Conservation (phyloP, 805 yeast genomes). For the Pichia cabralensis region DNA sequence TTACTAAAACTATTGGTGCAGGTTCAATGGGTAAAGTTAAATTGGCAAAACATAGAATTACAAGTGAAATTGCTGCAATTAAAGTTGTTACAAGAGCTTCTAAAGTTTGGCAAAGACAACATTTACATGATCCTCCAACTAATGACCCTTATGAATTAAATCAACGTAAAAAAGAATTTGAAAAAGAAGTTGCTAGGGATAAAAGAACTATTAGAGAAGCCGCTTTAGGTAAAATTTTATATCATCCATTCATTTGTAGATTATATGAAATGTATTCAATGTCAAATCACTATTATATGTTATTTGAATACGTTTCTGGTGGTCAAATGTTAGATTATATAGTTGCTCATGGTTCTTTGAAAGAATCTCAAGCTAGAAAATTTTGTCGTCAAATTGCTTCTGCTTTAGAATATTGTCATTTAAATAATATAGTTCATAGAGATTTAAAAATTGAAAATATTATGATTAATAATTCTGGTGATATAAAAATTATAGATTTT, state of each 20-base stretch:
- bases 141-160: conserved; percentile 44
- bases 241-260: conserved; percentile 88
- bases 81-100: conserved; percentile 90
- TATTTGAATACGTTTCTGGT: conserved; percentile 93
- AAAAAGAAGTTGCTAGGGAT: conserved; percentile 82
- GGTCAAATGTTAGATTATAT: conserved; percentile 97
- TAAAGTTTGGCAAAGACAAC: conserved; percentile 62
- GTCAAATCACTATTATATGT: conserved; percentile 95
- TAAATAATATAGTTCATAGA: conserved; percentile 91
- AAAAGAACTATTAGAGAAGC: conserved; percentile 91
- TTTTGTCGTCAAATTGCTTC: conserved; percentile 92
- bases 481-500: conserved; percentile 90
- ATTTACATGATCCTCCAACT: conserved; percentile 59
- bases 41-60: conserved; percentile 74
- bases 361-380: conserved; percentile 88
- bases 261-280: conserved; percentile 89
- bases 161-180: conserved; percentile 59
- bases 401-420: conserved; percentile 89
- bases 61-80: conserved; percentile 80
- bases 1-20: conserved; percentile 89
- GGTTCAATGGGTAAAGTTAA: conserved; percentile 99
- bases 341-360: conserved; percentile 89
- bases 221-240: conserved; percentile 78
- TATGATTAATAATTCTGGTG: conserved; percentile 88
- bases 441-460: conserved; percentile 95